Evolutionary conservation across 352 stramenopile species (phyloP).

Genomic region (Elongisporangium prolatum): DNA sequence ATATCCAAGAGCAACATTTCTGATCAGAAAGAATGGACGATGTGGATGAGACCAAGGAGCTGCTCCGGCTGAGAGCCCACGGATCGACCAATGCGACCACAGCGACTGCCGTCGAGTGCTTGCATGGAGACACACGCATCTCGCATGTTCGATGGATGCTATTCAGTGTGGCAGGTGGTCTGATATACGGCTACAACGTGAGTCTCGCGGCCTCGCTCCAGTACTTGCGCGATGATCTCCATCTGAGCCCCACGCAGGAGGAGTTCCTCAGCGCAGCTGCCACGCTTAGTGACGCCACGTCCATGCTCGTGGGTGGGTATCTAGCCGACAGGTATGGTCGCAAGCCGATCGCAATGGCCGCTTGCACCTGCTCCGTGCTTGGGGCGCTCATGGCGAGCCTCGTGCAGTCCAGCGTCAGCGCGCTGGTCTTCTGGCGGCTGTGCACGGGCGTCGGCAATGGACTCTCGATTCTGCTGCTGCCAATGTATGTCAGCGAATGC

Average conservation of each 20-base stretch:
- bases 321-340: constrained; percentile 74
- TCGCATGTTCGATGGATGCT: constrained; percentile 64
- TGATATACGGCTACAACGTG: constrained; percentile 90
- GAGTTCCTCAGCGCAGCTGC: constrained; percentile 76
- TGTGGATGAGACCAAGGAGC: constrained; percentile 51
- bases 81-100: not conserved
- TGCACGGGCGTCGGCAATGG: constrained; percentile 75
- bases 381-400: constrained; percentile 52
- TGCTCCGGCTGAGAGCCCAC: constrained; percentile 38
- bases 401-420: constrained; percentile 48
- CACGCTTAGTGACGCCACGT: constrained; percentile 73
- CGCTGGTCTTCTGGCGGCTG: constrained; percentile 66
- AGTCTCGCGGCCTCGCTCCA: constrained; percentile 74
- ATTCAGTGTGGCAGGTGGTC: constrained; percentile 76
- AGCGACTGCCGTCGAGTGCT: constrained; percentile 3
- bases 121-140: constrained; percentile 13
- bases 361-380: constrained; percentile 64
- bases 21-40: not conserved
- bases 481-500: constrained; percentile 88
- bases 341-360: constrained; percentile 65
- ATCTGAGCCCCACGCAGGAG: constrained; percentile 56
- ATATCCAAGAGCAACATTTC: not conserved
- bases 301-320: constrained; percentile 71
- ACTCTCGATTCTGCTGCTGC: constrained; percentile 80
- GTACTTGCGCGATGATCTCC: constrained; percentile 74